Conservation (phyloP, 2,329 filamentous ascomycete species). For the Catunica adiposa region DNA sequence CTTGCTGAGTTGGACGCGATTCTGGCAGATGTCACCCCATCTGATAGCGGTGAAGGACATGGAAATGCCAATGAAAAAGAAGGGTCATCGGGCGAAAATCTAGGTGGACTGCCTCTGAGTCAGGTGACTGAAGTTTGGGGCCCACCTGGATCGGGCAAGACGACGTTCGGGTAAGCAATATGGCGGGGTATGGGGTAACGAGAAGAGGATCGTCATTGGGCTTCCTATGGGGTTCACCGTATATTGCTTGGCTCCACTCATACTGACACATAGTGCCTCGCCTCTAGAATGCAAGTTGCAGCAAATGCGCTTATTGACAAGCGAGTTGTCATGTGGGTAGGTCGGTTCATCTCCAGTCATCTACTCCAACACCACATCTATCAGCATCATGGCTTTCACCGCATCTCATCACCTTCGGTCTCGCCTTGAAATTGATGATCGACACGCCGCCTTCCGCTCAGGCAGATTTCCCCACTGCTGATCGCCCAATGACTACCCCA, state of each 20-base stretch:
- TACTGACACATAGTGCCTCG: slow-evolving; percentile 10
- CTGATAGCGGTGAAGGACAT: not conserved
- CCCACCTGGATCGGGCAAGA: slow-evolving; percentile 74
- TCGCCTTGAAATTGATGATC: not conserved
- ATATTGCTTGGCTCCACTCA: not conserved
- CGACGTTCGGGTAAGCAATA: slow-evolving; percentile 53
- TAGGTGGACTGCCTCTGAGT: slow-evolving; percentile 51
- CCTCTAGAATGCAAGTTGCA: slow-evolving; percentile 51
- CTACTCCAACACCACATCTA: slow-evolving; percentile 6
- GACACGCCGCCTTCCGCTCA: not conserved
- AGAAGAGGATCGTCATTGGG: not conserved
- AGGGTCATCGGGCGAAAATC: not conserved
- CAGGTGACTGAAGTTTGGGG: slow-evolving; percentile 80
- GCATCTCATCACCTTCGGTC: not conserved
- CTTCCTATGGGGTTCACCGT: not conserved
- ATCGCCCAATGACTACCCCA: not conserved
- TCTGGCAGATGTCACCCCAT: slow-evolving; percentile 19
- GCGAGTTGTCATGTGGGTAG: slow-evolving; percentile 63
- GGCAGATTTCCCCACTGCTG: not conserved
- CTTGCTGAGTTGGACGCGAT: slow-evolving; percentile 35
- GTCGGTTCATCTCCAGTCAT: slow-evolving; percentile 31
- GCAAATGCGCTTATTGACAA: slow-evolving; percentile 44
- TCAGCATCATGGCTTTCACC: not conserved
- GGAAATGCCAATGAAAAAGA: not conserved
- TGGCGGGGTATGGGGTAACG: slow-evolving; percentile 14